Base-by-base conservation (phyloP, 2,329 filamentous ascomycete genomes). In the Trichoderma sp. region DNA sequence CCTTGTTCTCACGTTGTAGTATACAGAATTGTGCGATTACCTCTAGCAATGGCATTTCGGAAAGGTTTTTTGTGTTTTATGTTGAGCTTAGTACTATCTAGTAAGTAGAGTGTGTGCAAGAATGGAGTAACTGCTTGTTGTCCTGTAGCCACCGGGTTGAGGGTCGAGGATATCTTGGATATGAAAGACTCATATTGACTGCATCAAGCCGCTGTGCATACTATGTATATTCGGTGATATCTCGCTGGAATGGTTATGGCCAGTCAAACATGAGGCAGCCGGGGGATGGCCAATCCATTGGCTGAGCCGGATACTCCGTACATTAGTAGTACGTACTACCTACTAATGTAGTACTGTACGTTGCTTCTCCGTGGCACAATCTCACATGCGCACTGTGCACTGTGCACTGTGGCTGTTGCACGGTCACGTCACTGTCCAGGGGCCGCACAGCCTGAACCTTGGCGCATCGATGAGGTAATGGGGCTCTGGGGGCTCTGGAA, bases 21-120 rank as follows among this genome's bases (percentile, higher is more conserved):
- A 76, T 75, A 75, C 70, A 72, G 67, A 60, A 57, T 60, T 52
- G 68, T 69, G 69, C 68, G 70, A 58, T 73, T 71, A 68, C 50
- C 72, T 70, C 72, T 72, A 68, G 65, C 73, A 70, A 69, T 70
- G 68, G 68, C 56, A 69, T 68, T 15, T 64, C 64, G 64, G 58
- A 67, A 65, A 34, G 53, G 42, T 42, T 17, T 42, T 17, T 34
- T 29, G 52, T 54, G 27, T 54, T 17, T 39, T 57, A 27, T 63
- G 39, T 37, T 39, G n/a, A n/a, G 27, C 27, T 45, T n/a, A 19
- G 29, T 34, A 19, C 9, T 42, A 35, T 35, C 34, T 5, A 42
- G 34, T 8, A n/a, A 27, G 37, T 57, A 65, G 63, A 65, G 52
- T 56, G 29, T n/a, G n/a, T 56, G 27, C 53, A 37, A 29, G 19